Evolutionary conservation across 2,329 filamentous ascomycete genomes (phyloP).

Genomic region (Periglandula ipomoeae): DNA sequence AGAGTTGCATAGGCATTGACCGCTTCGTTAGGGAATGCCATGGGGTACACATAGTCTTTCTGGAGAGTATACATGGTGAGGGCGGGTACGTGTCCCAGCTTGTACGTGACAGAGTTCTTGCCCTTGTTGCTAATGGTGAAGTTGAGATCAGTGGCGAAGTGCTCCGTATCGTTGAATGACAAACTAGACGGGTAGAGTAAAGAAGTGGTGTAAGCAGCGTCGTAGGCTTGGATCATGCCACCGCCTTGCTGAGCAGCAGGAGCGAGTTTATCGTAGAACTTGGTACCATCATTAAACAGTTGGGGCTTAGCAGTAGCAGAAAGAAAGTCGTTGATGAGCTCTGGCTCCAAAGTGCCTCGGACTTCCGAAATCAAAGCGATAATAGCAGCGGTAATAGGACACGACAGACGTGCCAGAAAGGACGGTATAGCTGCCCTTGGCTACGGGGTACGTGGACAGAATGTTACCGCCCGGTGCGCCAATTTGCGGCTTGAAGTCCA

Average conservation of each 20-base stretch:
- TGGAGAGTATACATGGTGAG: constrained; percentile 43
- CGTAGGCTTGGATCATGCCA: constrained; percentile 50
- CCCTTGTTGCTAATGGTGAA: constrained; percentile 50
- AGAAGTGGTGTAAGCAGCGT: constrained; percentile 45
- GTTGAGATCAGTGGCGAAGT: constrained; percentile 38
- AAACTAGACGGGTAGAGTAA: constrained; percentile 47
- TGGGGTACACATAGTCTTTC: constrained; percentile 20
- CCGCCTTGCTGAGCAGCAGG: constrained; percentile 52
- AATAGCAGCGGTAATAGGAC: constrained; percentile 45
- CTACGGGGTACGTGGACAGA: constrained; percentile 44
- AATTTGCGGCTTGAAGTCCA: constrained; percentile 46
- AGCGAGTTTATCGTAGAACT: constrained; percentile 31
- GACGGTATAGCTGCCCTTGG: constrained; percentile 39
- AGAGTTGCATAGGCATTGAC: constrained; percentile 28
- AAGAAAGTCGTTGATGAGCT: constrained; percentile 38
- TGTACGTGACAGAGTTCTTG: constrained; percentile 38
- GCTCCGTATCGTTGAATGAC: constrained; percentile 54
- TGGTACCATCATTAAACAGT: constrained; percentile 35
- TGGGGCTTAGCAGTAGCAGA: constrained; percentile 40
- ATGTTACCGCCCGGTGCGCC: constrained; percentile 49
- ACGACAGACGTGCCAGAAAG: constrained; percentile 52
- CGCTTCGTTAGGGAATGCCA: constrained; percentile 37
- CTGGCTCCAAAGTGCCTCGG: constrained; percentile 41
- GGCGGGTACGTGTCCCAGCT: constrained; percentile 39
- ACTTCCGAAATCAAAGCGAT: constrained; percentile 44